Conservation (phyloP, 2,329 filamentous ascomycete genomes). For the Penicillium sp. region DNA sequence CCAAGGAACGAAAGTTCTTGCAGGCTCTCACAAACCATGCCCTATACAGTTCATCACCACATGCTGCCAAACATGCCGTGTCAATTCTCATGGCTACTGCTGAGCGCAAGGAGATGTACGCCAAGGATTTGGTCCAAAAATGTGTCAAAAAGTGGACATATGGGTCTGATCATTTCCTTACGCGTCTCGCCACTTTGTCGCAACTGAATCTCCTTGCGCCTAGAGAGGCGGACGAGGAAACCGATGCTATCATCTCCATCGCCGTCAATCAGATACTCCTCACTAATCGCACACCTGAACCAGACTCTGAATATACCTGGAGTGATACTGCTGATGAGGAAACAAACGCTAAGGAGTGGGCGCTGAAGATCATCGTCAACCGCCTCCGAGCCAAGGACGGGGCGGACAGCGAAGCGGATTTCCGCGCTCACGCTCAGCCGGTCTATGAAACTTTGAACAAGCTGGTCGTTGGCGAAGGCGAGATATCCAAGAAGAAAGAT, state of each 20-base stretch:
- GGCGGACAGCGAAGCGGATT: constrained; percentile 43
- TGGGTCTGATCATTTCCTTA: constrained; percentile 72
- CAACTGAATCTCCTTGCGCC: constrained; percentile 76
- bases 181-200: constrained; percentile 53
- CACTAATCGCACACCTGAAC: constrained; percentile 60
- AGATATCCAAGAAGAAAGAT: constrained; percentile 72
- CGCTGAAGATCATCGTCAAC: constrained; percentile 84
- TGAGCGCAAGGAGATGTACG: constrained; percentile 79
- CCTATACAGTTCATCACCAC: constrained; percentile 75
- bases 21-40: constrained; percentile 83
- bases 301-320: constrained; percentile 65
- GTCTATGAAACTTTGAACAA: constrained; percentile 79
- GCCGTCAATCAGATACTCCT: constrained; percentile 74
- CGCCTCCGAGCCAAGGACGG: constrained; percentile 69
- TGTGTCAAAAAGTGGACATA: constrained; percentile 75
- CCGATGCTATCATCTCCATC: constrained; percentile 77
- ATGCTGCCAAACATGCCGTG: constrained; percentile 89
- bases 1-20: constrained; percentile 75
- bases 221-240: constrained; percentile 70
- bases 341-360: constrained; percentile 78
- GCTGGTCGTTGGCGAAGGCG: constrained; percentile 73
- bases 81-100: constrained; percentile 80
- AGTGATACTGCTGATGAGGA: constrained; percentile 76
- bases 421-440: constrained; percentile 59
- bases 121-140: constrained; percentile 77